Percentiles rank a stretch among this genome's conserved stretches.
phyloP scores from a whole-genome alignment of 1,139 yeast species.

The Waltiozyma sp. region DNA sequence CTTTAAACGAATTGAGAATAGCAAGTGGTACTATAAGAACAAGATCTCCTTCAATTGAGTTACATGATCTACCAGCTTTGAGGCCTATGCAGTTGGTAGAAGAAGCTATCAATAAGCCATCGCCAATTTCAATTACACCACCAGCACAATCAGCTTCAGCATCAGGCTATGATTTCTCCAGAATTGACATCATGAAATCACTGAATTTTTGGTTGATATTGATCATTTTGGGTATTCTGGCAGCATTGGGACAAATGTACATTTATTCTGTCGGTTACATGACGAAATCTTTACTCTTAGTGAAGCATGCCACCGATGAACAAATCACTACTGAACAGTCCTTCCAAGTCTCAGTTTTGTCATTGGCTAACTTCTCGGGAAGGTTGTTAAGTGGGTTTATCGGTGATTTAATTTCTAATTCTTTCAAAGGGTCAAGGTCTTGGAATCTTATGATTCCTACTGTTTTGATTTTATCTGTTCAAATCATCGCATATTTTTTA shows the following conservation, averaged over 20 bases:
- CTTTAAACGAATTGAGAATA: neutral
- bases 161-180: neutral
- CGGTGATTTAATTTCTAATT: slow-evolving; percentile 40
- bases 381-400: slow-evolving; percentile 39
- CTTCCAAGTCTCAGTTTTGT: slow-evolving; percentile 43
- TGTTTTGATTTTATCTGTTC: slow-evolving; percentile 23
- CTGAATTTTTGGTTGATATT: slow-evolving; percentile 40
- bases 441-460: slow-evolving; percentile 38
- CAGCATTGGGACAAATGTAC: slow-evolving; percentile 52
- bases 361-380: slow-evolving; percentile 44
- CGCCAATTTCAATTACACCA: slow-evolving; percentile 11
- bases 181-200: slow-evolving; percentile 22
- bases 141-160: neutral
- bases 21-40: slow-evolving; percentile 1
- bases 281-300: slow-evolving; percentile 34
- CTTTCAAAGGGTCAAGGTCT: slow-evolving; percentile 32
- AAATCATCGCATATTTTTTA: slow-evolving; percentile 28
- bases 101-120: slow-evolving; percentile 7
- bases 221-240: slow-evolving; percentile 35
- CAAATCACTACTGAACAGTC: slow-evolving; percentile 35
- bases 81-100: slow-evolving; percentile 4
- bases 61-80: slow-evolving; percentile 5
- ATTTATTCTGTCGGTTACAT: slow-evolving; percentile 53
- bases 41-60: slow-evolving; percentile 9
- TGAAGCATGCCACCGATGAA: slow-evolving; percentile 17